phyloP scores from a whole-genome alignment of 2,329 filamentous ascomycete species.

The Botrytis porri region DNA sequence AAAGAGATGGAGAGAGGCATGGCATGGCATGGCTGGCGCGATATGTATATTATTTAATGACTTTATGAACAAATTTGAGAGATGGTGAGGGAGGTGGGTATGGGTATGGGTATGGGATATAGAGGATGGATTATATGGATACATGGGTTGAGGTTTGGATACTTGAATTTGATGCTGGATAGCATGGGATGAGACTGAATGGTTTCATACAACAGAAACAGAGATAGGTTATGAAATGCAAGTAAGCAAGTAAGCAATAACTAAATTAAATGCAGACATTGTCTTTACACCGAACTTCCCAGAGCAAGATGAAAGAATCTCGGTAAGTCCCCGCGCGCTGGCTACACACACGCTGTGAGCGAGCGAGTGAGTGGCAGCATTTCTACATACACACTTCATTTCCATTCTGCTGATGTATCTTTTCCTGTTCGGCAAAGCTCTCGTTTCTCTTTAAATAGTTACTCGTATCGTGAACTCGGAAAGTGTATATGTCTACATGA shows the following conservation, averaged over 20 bases:
- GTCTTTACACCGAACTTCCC: background rate
- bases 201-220: background rate
- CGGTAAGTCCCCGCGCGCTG: accelerated
- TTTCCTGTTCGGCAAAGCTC: no score
- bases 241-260: background rate
- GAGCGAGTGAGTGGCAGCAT: background rate
- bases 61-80: background rate
- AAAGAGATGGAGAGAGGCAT: background rate
- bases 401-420: background rate
- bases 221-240: background rate
- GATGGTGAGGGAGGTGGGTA: background rate
- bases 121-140: background rate
- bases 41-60: background rate
- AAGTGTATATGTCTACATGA: no score
- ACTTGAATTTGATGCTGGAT: background rate
- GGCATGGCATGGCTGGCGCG: background rate
- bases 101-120: background rate
- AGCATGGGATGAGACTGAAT: background rate
- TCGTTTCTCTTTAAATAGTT: no score
- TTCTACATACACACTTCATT: background rate
- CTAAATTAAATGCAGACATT: background rate
- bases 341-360: background rate
- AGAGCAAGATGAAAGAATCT: background rate
- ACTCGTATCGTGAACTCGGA: no score
- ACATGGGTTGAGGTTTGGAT: background rate